Evolutionary conservation across 164 flowering plant genomes (phyloP), one percentile per base, ranked within the genome.

Genomic region (Piper longum): DNA sequence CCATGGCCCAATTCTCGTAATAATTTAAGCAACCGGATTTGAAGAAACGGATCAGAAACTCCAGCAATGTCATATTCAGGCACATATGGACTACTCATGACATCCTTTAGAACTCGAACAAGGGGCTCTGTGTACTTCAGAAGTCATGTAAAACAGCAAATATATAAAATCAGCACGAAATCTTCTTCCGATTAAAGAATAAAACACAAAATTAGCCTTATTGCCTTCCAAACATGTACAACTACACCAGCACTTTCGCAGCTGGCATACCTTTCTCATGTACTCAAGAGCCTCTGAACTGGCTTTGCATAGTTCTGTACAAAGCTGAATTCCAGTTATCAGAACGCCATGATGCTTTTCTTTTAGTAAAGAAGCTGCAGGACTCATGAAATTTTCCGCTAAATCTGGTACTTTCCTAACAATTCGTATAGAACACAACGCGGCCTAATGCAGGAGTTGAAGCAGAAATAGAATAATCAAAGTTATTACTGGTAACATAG

Each of bases 41-140:
- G 97, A 57, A 95, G 96, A 72, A 95, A 95, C 67, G 99, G 99
- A 66, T 95, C 99, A 42, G 97, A 74, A 71, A 95, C 87, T 69
- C 99, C 99, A 69, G 96, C 82, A 78, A 95, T 64, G 70, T 95
- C 99, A 73, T 91, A 95, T 67, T 95, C 99, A 39, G 99, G 99
- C 59, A 89, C 77, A 78, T 95, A 95, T 61, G 97, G 86, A 76
- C 99, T 95, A 79, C 87, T 86, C 65, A 74, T 89, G 62, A 84
- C 73, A 78, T 95, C 95, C 83, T 78, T 95, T 41, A 95, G 76
- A 69, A 83, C 80, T 82, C 75, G 84, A 70, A 95, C 96, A 82
- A 89, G 68, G 52, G 82, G 80, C 26, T 88, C 95, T 14, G 95
- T 87, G 83, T 85, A 82, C 75, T 80, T 88, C 95, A 85, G 70